Base-by-base conservation (phyloP, 169 alveolate species). In the Cryptosporidium andersoni region DNA sequence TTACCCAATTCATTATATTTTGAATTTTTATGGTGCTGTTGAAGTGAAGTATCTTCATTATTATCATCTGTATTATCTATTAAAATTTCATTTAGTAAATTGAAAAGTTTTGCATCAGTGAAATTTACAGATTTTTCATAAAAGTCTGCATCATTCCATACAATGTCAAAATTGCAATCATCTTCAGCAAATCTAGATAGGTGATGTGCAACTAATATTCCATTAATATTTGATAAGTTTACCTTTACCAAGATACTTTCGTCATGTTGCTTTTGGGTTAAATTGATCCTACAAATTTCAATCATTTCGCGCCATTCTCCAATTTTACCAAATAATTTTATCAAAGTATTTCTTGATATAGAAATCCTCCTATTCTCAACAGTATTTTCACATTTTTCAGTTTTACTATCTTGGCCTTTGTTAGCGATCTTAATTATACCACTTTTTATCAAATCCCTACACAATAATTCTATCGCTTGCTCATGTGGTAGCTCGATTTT, bases 241-340 rank as follows among this genome's bases (percentile, higher is more conserved):
- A 58, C 9, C 2, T 11, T 39, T 43, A 74, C 25, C 25, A 36
- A 8, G 9, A 11, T 74, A 60, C n/a, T 6, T 3, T 43, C 34
- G 40, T 66, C 55, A 74, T n/a, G 60, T 45, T 55, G 25, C 9
- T 58, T 60, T 60, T 74, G 80, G 25, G 25, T 12, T 34, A 74
- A 58, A 9, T 25, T 47, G 1, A 68, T 68, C 4, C 34, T 47
- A 58, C 85, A 74, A 16, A 74, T 58, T 58, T 58, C 62, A 55
- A 74, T 58, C 25, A 74, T 74, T 74, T 74, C 85, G 47, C 85
- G 85, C 85, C 85, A 74, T 40, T 45, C 47, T 12, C 55, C 14
- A 34, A 68, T 56, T 63, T 74, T 74, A 1, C 85, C 85, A 43
- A 74, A 74, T 36, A 66, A 74, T 14, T 56, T 14, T 4, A 74